Evolutionary conservation across 108 stramenopile species (phyloP), one percentile per base, ranked within the genome.

Genomic region (Nannochloropsis oceanica): DNA sequence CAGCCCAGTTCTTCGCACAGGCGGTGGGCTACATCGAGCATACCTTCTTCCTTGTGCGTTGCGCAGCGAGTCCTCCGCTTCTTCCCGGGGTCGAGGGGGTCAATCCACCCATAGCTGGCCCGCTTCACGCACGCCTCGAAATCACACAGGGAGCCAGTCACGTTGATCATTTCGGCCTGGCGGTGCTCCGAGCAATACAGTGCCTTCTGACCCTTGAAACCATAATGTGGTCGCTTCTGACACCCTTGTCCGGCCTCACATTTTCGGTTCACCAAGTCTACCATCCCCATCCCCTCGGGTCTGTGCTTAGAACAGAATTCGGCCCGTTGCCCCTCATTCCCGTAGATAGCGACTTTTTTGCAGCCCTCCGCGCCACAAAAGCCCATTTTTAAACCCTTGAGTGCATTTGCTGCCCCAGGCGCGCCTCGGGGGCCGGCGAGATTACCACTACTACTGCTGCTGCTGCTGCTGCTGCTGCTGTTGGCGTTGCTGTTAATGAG

Each of bases 151-250:
- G 22, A n/a, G 22, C 59, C 59, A n/a, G 59, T 73, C 59, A 73
- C 59, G 9, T 73, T 73, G 9, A 73, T 73, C 59, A 73, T 73
- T 9, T 73, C n/a, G 8, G 59, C 8, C 59, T 73, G 59, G 22
- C 59, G 59, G 81, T 88, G 87, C 42, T 84, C 84, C 24, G 84
- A 84, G 59, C 87, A 88, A 80, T 81, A 88, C 27, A 81, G 84
- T 8, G 87, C 87, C 43, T 84, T 84, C 81, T 88, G 84, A 12
- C 87, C 87, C 84, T 84, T 81, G 81, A 84, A 88, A 8, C 84
- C 87, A 42, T 88, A 88, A 25, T 84, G 87, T 10, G 87, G 87
- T 84, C 87, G 82, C 43, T 88, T 88, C 34, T 79, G 84, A 81
- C 87, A 88, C 43, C 87, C 87, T 73, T 18, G 22, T 7, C 59